Percentiles rank a stretch among this genome's conserved stretches.
Conservation (phyloP, 2,329 filamentous ascomycete genomes). For the Apiospora kogelbergensis region DNA sequence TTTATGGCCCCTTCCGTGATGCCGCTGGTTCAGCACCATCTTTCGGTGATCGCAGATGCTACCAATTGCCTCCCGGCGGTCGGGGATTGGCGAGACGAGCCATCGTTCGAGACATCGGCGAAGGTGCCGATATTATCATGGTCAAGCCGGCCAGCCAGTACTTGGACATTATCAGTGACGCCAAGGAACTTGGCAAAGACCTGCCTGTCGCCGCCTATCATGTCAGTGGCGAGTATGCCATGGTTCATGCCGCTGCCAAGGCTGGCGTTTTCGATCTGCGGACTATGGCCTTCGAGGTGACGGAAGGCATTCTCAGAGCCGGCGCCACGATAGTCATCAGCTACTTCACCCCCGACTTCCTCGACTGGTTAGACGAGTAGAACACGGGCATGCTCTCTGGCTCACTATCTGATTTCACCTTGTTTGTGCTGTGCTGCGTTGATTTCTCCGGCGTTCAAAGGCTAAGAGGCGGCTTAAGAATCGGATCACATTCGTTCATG, state of each 20-base stretch:
- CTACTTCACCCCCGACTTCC: slow-evolving; percentile 86
- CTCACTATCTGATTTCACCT: neutral
- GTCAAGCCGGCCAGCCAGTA: slow-evolving; percentile 97
- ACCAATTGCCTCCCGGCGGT: slow-evolving; percentile 91
- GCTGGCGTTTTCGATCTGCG: slow-evolving; percentile 96
- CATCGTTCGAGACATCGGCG: slow-evolving; percentile 84
- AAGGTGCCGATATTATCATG: slow-evolving; percentile 98
- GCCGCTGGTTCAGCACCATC: slow-evolving; percentile 88
- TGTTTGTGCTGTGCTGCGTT: neutral
- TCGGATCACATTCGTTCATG: neutral
- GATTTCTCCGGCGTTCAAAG: neutral
- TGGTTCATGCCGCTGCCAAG: slow-evolving; percentile 95
- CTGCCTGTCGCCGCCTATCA: slow-evolving; percentile 95
- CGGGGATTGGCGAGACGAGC: slow-evolving; percentile 89
- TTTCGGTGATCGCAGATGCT: slow-evolving; percentile 94
- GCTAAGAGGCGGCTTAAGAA: neutral
- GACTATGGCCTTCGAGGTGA: slow-evolving; percentile 91
- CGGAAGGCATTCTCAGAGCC: slow-evolving; percentile 88
- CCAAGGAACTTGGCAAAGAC: slow-evolving; percentile 89
- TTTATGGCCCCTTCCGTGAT: slow-evolving; percentile 97
- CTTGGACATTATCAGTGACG: slow-evolving; percentile 95
- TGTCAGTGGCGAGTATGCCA: slow-evolving; percentile 94
- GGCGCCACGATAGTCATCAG: slow-evolving; percentile 91
- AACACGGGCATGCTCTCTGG: neutral
- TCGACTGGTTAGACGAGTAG: slow-evolving; percentile 63